Percentiles rank a stretch among this genome's conserved stretches.
These are phyloP conservation scores for Alnus glutinosa DNA, from an alignment of 306 rosid species.

Conservation along the genomic window DNA sequence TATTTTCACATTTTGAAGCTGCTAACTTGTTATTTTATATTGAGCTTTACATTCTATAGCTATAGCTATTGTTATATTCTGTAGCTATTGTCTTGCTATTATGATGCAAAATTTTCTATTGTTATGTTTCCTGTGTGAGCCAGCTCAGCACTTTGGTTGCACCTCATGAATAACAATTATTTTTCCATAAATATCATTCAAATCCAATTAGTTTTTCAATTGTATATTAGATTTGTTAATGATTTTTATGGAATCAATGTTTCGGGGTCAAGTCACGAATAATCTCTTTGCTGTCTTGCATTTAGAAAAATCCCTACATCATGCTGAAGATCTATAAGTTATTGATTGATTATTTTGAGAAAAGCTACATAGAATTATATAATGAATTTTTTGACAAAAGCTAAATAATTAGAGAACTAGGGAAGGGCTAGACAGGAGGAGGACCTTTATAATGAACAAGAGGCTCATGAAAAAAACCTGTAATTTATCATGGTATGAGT, in stretches of 20 bases:
- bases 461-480: background rate
- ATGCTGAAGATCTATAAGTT: background rate
- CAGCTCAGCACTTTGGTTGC: background rate
- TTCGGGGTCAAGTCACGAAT: background rate
- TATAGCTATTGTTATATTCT: background rate
- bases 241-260: background rate
- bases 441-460: background rate
- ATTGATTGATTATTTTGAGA: background rate
- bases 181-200: background rate
- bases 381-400: background rate
- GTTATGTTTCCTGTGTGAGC: background rate
- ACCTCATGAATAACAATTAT: background rate
- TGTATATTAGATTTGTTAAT: background rate
- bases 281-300: background rate
- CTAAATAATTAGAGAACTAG: constrained; percentile 8
- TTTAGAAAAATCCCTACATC: background rate
- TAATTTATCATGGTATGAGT: background rate
- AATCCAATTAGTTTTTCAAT: background rate
- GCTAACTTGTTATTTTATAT: background rate
- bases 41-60: background rate
- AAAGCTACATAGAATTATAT: background rate
- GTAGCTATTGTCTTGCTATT: background rate
- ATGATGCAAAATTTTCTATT: background rate
- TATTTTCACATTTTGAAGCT: background rate
- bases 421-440: background rate